A percentile compares a stretch with the other conserved stretches of the same genome.
phyloP scores from a whole-genome alignment of 306 rosid species.

The Vachellia pachyceras region DNA sequence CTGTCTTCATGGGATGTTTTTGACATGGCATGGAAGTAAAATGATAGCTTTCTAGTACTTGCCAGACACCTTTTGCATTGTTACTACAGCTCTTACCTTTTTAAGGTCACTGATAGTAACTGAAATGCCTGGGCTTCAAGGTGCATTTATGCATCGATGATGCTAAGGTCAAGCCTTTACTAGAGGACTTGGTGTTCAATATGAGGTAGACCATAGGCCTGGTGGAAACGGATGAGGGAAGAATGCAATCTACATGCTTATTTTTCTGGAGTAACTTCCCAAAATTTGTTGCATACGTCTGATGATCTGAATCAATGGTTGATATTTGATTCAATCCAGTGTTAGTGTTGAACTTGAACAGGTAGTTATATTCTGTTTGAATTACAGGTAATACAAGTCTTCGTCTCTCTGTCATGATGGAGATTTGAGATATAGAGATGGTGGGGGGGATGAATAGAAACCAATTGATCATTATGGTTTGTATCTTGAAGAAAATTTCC shows the following conservation, averaged over 20 bases:
- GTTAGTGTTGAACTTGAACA: neutral
- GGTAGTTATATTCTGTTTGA: neutral
- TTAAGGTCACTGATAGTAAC: neutral
- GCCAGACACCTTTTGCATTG: neutral
- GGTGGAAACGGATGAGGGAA: neutral
- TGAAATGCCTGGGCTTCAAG: neutral
- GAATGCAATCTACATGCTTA: neutral
- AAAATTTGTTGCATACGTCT: neutral
- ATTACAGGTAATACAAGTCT: neutral
- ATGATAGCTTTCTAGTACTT: neutral
- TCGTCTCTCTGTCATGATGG: neutral
- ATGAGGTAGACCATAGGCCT: constrained; percentile 9
- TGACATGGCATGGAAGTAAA: neutral
- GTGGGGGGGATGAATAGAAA: neutral
- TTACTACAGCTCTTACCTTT: neutral
- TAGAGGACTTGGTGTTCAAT: neutral
- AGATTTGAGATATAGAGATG: constrained; percentile 10
- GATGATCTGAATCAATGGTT: neutral
- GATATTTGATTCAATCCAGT: neutral
- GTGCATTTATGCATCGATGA: neutral
- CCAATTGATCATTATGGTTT: neutral
- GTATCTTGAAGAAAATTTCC: too few species aligned
- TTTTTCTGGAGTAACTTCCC: neutral
- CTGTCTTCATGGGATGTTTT: neutral
- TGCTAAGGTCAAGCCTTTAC: neutral